These are phyloP conservation scores for Tulasnella sp. DNA, from an alignment of 768 basidiomycete genomes.

Conservation along the genomic window DNA sequence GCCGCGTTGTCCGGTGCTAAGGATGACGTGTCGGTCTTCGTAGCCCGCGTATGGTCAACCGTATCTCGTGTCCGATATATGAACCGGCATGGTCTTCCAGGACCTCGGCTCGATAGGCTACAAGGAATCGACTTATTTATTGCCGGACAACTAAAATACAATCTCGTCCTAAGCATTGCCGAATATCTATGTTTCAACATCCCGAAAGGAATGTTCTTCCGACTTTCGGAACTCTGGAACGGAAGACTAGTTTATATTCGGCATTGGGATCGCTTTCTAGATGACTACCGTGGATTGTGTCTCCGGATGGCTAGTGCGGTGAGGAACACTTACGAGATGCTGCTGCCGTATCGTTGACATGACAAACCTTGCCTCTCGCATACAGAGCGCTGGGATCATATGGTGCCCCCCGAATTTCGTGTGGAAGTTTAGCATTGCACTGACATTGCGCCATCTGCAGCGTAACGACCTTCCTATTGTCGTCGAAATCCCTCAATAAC, in stretches of 20 bases:
- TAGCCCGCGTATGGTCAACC: neutral
- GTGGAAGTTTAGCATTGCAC: neutral
- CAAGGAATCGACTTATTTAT: neutral
- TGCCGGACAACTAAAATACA: neutral
- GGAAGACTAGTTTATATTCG: neutral
- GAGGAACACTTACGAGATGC: neutral
- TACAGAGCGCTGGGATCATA: neutral
- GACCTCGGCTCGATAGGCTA: constrained; percentile 3
- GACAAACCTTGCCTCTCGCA: neutral
- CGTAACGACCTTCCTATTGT: neutral
- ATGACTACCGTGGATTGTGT: neutral
- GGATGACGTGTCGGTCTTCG: neutral
- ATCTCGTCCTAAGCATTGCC: neutral
- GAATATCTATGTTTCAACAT: neutral
- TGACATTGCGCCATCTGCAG: neutral
- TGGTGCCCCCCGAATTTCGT: neutral
- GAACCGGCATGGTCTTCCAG: neutral
- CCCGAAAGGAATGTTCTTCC: neutral
- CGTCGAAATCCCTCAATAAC: neutral
- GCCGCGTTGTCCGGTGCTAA: neutral
- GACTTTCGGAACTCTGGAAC: neutral
- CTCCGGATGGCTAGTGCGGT: neutral
- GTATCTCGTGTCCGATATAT: neutral
- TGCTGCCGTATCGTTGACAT: neutral
- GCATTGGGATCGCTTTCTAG: neutral